These are phyloP conservation scores for Fusarium illudens DNA, from an alignment of 2,329 filamentous ascomycete genomes.

Conservation along the genomic window DNA sequence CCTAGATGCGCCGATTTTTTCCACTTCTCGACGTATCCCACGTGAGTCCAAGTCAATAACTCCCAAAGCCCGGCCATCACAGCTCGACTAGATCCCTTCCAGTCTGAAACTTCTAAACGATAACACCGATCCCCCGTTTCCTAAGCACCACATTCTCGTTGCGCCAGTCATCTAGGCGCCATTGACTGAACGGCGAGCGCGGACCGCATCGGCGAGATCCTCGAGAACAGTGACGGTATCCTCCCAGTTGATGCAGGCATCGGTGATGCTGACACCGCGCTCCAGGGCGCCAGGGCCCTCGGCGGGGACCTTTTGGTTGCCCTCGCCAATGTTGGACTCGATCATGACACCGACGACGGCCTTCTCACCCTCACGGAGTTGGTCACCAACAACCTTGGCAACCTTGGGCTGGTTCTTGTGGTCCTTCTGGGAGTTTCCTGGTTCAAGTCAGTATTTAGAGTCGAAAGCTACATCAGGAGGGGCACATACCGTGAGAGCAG, in stretches of 20 bases:
- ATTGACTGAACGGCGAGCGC: conserved; percentile 71
- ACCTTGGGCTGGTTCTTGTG: conserved; percentile 98
- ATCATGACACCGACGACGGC: conserved; percentile 98
- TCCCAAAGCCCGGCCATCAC: conserved; percentile 26
- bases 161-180: conserved; percentile 43
- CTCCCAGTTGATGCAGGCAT: conserved; percentile 96
- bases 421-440: conserved; percentile 96
- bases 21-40: conserved; percentile 26
- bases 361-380: conserved; percentile 86
- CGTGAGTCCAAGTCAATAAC: conserved; percentile 37
- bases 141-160: conserved; percentile 15
- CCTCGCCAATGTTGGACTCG: conserved; percentile 95
- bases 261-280: conserved; percentile 93
- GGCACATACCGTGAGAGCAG: conserved; percentile 84
- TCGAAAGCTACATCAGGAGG: conserved; percentile 71
- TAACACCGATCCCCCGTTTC: conserved; percentile 9
- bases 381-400: conserved; percentile 80
- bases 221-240: conserved; percentile 82
- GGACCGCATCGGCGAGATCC: conserved; percentile 84
- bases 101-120: conserved; percentile 12
- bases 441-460: not conserved
- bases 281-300: conserved; percentile 82
- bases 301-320: conserved; percentile 84
- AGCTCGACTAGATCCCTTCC: conserved; percentile 7
- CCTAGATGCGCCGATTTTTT: conserved; percentile 41